These are phyloP conservation scores for Debaryomyces robertsiae DNA, from an alignment of 1,139 yeast species.

Conservation along the genomic window DNA sequence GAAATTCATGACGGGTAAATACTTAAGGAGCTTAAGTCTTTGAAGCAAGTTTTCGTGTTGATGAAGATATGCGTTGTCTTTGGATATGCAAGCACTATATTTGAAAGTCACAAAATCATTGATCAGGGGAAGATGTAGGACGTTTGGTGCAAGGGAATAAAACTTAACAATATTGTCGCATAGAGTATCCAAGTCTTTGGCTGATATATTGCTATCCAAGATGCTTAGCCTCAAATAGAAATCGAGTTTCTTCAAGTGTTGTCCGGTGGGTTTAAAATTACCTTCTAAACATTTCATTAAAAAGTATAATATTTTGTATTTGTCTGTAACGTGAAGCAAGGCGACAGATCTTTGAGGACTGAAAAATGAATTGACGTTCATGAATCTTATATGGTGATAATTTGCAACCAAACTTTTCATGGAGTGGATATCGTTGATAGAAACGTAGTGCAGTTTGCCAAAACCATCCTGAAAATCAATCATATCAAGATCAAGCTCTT, in stretches of 20 bases:
- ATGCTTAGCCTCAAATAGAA: slow-evolving; percentile 21
- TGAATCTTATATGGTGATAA: slow-evolving; percentile 18
- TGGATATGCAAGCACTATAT: slow-evolving; percentile 12
- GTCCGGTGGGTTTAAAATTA: slow-evolving; percentile 1
- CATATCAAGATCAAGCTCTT: slow-evolving; percentile 16
- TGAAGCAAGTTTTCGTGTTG: slow-evolving; percentile 12
- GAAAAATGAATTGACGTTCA: slow-evolving; percentile 20
- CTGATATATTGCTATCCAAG: slow-evolving; percentile 21
- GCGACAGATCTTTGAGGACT: slow-evolving; percentile 6
- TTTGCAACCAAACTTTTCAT: slow-evolving; percentile 21
- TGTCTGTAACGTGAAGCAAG: slow-evolving; percentile 9
- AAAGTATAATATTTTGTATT: slow-evolving; percentile 12
- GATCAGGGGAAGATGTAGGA: slow-evolving; percentile 19
- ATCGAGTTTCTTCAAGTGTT: slow-evolving; percentile 18
- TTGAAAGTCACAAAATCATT: slow-evolving; percentile 17
- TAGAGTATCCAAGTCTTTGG: slow-evolving; percentile 16
- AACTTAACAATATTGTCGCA: slow-evolving; percentile 14
- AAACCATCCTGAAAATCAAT: slow-evolving; percentile 11
- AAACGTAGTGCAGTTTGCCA: slow-evolving; percentile 8
- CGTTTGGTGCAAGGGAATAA: slow-evolving; percentile 15
- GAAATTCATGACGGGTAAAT: slow-evolving; percentile 10
- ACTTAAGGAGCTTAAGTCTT: slow-evolving; percentile 16
- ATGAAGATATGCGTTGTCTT: slow-evolving; percentile 4
- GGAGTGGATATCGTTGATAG: slow-evolving; percentile 24
- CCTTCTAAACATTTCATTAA: slow-evolving; percentile 11